Conservation (phyloP, 163 green algal genomes). For the Scenedesmus sp. region DNA sequence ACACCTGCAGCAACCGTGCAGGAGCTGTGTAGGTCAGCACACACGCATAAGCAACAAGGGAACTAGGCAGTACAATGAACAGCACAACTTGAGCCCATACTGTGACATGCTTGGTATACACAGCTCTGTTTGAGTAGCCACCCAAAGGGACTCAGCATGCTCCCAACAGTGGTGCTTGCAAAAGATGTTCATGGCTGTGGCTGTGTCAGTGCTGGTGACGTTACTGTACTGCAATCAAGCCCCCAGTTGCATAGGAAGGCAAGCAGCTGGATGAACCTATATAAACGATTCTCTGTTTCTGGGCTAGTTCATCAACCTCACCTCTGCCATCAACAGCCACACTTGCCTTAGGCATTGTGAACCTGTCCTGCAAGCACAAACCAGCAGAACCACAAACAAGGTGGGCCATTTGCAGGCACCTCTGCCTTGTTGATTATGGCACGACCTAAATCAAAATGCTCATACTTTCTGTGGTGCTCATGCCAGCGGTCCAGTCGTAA, state of each 20-base stretch:
- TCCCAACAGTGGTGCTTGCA: too few species aligned
- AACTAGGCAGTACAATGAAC: too few species aligned
- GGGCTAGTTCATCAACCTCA: neutral
- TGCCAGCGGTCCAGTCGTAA: neutral
- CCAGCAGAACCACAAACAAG: neutral
- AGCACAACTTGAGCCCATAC: too few species aligned
- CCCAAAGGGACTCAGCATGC: too few species aligned
- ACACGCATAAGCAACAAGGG: too few species aligned
- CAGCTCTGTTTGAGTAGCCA: too few species aligned
- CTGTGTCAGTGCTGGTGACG: too few species aligned
- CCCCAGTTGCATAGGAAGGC: neutral
- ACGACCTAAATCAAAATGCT: neutral
- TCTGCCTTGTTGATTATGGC: neutral
- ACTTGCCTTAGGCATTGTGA: neutral
- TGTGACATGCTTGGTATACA: too few species aligned
- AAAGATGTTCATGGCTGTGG: too few species aligned
- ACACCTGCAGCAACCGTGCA: neutral
- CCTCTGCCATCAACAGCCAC: neutral
- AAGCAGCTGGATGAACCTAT: too few species aligned
- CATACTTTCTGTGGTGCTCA: neutral
- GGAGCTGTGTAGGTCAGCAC: too few species aligned
- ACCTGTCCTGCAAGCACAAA: conserved; percentile 5
- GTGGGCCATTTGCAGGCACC: neutral
- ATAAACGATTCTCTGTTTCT: too few species aligned
- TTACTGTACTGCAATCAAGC: neutral